Evolutionary conservation across 805 yeast species (phyloP).

Genomic region (Suhomyces sp.): DNA sequence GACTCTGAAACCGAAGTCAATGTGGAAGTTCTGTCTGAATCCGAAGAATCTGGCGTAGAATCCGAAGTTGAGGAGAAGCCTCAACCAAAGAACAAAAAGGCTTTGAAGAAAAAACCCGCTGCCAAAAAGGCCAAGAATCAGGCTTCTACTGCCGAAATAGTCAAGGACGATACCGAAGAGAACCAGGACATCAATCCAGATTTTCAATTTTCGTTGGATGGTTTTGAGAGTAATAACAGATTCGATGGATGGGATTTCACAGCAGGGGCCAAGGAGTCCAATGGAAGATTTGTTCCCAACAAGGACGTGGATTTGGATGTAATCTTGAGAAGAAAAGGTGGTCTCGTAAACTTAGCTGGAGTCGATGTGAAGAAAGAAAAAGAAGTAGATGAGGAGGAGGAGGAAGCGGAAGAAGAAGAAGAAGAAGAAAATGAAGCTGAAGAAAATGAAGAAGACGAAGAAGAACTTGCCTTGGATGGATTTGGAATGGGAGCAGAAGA

Average conservation of each 20-base stretch:
- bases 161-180: constrained; percentile 32
- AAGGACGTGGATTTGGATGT: constrained; percentile 83
- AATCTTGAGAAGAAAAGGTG: constrained; percentile 83
- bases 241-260: constrained; percentile 87
- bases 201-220: constrained; percentile 69
- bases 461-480: constrained; percentile 44
- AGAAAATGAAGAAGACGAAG: constrained; percentile 39
- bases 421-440: constrained; percentile 21
- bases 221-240: constrained; percentile 44
- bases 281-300: constrained; percentile 14
- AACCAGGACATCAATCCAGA: constrained; percentile 63
- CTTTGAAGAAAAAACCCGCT: constrained; percentile 18
- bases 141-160: constrained; percentile 14
- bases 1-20: constrained; percentile 55
- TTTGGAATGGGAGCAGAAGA: constrained; percentile 49
- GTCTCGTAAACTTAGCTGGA: constrained; percentile 57
- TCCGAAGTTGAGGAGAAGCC: constrained; percentile 45
- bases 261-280: constrained; percentile 41
- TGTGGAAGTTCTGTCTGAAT: constrained; percentile 20
- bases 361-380: constrained; percentile 18
- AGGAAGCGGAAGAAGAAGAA: constrained; percentile 23
- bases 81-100: constrained; percentile 12
- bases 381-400: constrained; percentile 17
- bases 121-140: constrained; percentile 13
- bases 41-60: constrained; percentile 44